Evolutionary conservation across 1,284 basidiomycete genomes (phyloP).

Genomic region (Entoloma clypeatum): DNA sequence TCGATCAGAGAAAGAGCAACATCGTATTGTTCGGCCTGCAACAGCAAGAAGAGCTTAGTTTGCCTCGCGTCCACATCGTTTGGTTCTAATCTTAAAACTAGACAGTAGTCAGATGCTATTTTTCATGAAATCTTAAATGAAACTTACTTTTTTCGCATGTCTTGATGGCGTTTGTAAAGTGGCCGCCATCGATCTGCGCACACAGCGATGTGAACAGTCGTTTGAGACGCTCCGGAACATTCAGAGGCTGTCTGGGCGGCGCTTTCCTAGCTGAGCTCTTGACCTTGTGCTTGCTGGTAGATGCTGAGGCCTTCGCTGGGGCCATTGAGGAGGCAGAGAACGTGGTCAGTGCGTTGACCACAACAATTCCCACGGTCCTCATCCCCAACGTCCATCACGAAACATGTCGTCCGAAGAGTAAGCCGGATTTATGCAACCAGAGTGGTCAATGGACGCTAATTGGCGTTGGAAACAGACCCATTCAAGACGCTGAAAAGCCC

Average conservation of each 20-base stretch:
- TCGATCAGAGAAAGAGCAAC: constrained; percentile 54
- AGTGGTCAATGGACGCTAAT: not conserved
- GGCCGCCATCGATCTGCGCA: constrained; percentile 48
- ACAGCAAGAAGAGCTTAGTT: constrained; percentile 77
- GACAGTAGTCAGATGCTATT: no score
- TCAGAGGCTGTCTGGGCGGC: constrained; percentile 46
- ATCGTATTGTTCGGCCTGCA: constrained; percentile 79
- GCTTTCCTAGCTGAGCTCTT: constrained; percentile 26
- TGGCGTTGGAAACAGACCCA: constrained; percentile 21
- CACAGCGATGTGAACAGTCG: constrained; percentile 74
- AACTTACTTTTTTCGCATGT: constrained; percentile 84
- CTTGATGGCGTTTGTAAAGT: constrained; percentile 47
- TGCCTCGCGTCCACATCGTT: constrained; percentile 67
- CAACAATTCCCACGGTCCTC: constrained; percentile 29
- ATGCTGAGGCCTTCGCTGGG: constrained; percentile 8
- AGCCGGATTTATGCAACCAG: constrained; percentile 13
- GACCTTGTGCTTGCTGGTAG: constrained; percentile 15
- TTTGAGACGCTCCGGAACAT: constrained; percentile 59
- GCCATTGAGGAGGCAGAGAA: constrained; percentile 11
- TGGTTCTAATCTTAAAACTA: constrained; percentile 72
- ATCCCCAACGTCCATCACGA: constrained; percentile 22
- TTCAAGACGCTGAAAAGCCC: constrained; percentile 30
- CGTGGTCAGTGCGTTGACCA: not conserved
- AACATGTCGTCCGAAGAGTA: constrained; percentile 56
- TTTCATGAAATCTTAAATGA: constrained; percentile 1